Base-by-base conservation (phyloP, 2,329 filamentous ascomycete genomes). In the Knufia petricola region DNA sequence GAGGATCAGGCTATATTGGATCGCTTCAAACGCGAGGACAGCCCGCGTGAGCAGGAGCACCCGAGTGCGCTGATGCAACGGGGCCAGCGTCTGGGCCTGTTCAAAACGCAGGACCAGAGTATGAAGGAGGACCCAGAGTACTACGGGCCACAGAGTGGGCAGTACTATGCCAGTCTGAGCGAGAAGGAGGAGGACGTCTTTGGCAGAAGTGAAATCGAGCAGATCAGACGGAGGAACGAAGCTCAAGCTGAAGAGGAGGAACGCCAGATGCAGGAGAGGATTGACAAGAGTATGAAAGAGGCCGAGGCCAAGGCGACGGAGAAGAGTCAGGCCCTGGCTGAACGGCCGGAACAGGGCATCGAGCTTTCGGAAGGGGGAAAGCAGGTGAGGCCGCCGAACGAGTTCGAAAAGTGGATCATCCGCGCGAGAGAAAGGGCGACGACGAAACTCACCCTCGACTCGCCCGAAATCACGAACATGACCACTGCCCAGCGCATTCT, bases 261-360 rank as follows among this genome's bases (percentile, higher is more conserved):
- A 60, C 66, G 72, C 53, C 57, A 61, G 36, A 69, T 75, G 56
- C 73, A 73, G 34, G 68, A 67, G 39, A 63, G 68, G 48, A 79
- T 76, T 74, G 67, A 77, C 23, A 61, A 66, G 8, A 70, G 70
- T n/a, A 76, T 78, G 54, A 67, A 69, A 24, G 62, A 69, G 31
- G 58, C 57, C 10, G 65, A 60, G 57, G 38, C 19, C 65, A 32
- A 56, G 58, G 50, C 60, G 53, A 15, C 60, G 63, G 44, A 46
- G 64, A 15, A 59, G 62, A 45, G 60, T 58, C 46, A 66, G 64
- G 49, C 55, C 12, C 26, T 59, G 13, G 57, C 51, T 6, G 38
- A 50, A 30, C 37, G 51, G 32, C 55, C 55, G 3, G 57, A 59
- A 45, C 54, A 58, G 41, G 52, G 55, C 12, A 38, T 59, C 9